phyloP scores from a whole-genome alignment of 371 early-diverging fungal species.

The Cokeromyces recurvatus region DNA sequence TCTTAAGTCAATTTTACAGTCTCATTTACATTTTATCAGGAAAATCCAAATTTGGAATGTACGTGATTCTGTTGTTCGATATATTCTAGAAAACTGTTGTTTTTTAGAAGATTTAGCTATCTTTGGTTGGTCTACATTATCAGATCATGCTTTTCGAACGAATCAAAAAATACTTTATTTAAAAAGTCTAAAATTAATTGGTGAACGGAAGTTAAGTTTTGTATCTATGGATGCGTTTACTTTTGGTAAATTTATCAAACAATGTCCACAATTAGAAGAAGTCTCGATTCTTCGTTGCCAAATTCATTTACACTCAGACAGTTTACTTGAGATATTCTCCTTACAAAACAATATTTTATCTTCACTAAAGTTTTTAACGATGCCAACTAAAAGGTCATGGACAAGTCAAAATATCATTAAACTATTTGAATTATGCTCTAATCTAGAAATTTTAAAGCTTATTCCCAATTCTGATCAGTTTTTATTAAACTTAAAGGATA shows the following conservation, averaged over 20 bases:
- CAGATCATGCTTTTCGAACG: constrained; percentile 27
- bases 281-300: constrained; percentile 24
- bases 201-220: constrained; percentile 23
- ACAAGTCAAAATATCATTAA: constrained; percentile 22
- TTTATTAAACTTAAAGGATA: too few species aligned
- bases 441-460: too few species aligned
- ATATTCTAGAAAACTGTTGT: constrained; percentile 19
- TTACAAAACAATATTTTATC: neutral
- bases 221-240: constrained; percentile 28
- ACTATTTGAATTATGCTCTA: constrained; percentile 23
- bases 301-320: constrained; percentile 33
- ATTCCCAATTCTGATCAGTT: too few species aligned
- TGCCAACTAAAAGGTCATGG: constrained; percentile 35
- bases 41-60: constrained; percentile 31
- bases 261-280: constrained; percentile 28
- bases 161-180: constrained; percentile 1
- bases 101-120: constrained; percentile 20
- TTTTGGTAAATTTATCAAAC: constrained; percentile 16
- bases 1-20: constrained; percentile 19
- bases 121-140: constrained; percentile 33
- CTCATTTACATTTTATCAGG: constrained; percentile 19
- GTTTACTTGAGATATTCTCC: constrained; percentile 20
- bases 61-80: constrained; percentile 33
- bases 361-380: constrained; percentile 18
- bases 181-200: constrained; percentile 22